Conservation (phyloP, 768 basidiomycete species). For the Symmetrospora coprosmae region DNA sequence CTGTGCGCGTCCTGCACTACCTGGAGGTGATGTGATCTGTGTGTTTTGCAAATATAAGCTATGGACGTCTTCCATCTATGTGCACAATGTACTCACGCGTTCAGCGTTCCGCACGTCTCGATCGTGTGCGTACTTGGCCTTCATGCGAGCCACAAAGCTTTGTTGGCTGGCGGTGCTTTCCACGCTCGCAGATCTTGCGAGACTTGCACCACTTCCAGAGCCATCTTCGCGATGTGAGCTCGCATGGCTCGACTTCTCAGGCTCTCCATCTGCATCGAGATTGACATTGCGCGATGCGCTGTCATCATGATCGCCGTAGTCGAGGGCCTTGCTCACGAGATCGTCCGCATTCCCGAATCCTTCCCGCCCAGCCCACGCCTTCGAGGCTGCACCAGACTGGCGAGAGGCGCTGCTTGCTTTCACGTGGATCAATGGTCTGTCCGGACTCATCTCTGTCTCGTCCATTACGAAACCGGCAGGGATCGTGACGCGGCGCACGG, state of each 20-base stretch:
- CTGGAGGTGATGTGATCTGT: not conserved
- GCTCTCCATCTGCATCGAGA: not conserved
- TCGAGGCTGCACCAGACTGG: not conserved
- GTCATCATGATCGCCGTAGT: not conserved
- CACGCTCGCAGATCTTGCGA: not conserved
- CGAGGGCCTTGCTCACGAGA: not conserved
- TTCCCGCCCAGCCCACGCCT: not conserved
- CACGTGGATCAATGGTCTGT: not conserved
- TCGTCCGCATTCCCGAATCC: not conserved
- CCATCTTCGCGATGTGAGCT: too few species aligned
- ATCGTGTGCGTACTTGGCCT: slow-evolving; percentile 11
- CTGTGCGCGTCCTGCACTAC: too few species aligned
- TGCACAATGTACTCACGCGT: too few species aligned
- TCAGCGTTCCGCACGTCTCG: not conserved
- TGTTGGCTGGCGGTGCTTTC: slow-evolving; percentile 19
- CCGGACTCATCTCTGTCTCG: not conserved
- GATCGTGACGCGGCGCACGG: not conserved
- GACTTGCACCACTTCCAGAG: not conserved
- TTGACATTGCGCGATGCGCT: not conserved
- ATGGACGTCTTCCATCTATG: too few species aligned
- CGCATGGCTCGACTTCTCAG: not conserved
- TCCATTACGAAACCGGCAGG: slow-evolving; percentile 14
- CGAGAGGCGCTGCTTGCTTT: not conserved
- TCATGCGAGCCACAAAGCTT: slow-evolving; percentile 14
- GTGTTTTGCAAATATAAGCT: too few species aligned